Evolutionary conservation across 2,329 filamentous ascomycete species (phyloP), one percentile per base, ranked within the genome.

Genomic region (Cladosporium austrohemisphaericum): DNA sequence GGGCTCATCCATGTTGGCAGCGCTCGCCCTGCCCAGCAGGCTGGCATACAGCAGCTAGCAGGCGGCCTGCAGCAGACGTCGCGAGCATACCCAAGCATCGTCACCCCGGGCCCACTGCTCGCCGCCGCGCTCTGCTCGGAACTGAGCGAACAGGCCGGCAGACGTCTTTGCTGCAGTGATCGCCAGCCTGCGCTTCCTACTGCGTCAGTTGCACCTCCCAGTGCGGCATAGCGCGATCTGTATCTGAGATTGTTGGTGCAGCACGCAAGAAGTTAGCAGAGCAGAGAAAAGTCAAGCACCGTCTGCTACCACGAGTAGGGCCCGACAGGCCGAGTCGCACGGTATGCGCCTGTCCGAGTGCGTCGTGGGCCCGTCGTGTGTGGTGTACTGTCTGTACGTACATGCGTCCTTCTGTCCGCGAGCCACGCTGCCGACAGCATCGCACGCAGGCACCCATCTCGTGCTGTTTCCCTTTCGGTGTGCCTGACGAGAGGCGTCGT

Each of bases 401-500:
- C 11, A 31, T 7, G 40, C 26, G 16, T 14, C 18, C 19, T 25
- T 32, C 16, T 32, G 26, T 20, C 40, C 40, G 40, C 18, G 26
- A 31, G 41, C 29, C 38, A 25, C 9, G 19, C 18, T 14, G 19
- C 13, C 41, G 41, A 32, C 13, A 13, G 7, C 11, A 5, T 6
- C 11, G 19, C 36, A 5, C 4, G 35, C 7, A 10, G 10, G 19
- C 36, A n/a, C 4, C 13, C 36, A 25, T 14, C 11, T 28, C 44
- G 32, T 47, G 44, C 44, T 47, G 44, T 38, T 47, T 38, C 44
- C 44, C 18, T 37, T 37, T 47, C 14, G 31, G 43, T 46, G 13
- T 20, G 22, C 43, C 43, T 37, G 43, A 46, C 43, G 43, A 46
- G 23, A 20, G 14, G 41, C 38, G 8, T n/a, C n/a, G n/a, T 25